Conservation (phyloP, 805 yeast genomes). For the Suhomyces xylopsoci region DNA sequence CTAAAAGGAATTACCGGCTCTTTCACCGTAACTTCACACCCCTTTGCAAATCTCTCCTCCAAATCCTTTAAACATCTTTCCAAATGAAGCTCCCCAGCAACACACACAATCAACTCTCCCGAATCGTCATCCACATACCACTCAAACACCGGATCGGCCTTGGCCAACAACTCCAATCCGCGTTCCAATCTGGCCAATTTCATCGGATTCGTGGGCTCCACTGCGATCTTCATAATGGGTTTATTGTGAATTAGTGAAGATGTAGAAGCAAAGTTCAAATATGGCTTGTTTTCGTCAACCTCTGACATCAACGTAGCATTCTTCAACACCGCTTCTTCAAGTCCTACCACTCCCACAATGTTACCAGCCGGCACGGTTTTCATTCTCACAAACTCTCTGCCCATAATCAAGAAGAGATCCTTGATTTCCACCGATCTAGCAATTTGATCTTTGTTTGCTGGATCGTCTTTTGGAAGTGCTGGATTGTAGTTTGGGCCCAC, state of each 20-base stretch:
- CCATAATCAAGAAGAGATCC: slow-evolving; percentile 83
- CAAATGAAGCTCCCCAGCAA: slow-evolving; percentile 95
- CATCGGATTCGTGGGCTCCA: slow-evolving; percentile 90
- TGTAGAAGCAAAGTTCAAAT: slow-evolving; percentile 56
- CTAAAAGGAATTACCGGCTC: slow-evolving; percentile 93
- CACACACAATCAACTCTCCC: slow-evolving; percentile 91
- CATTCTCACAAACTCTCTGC: slow-evolving; percentile 77
- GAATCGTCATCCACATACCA: slow-evolving; percentile 74
- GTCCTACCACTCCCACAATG: slow-evolving; percentile 90
- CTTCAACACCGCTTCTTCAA: slow-evolving; percentile 77
- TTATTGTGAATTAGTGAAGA: slow-evolving; percentile 54
- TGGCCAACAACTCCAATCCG: slow-evolving; percentile 75
- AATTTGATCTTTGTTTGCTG: slow-evolving; percentile 49
- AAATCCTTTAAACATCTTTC: slow-evolving; percentile 93
- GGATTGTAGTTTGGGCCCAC: slow-evolving; percentile 90
- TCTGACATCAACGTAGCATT: slow-evolving; percentile 75
- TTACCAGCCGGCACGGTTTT: slow-evolving; percentile 89
- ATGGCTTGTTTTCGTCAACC: slow-evolving; percentile 66
- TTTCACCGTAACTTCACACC: slow-evolving; percentile 79
- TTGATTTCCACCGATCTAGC: slow-evolving; percentile 57
- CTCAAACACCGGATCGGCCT: slow-evolving; percentile 93
- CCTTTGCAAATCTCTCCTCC: slow-evolving; percentile 81
- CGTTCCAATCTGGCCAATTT: slow-evolving; percentile 70
- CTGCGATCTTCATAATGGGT: slow-evolving; percentile 91
- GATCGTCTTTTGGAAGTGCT: slow-evolving; percentile 27